phyloP scores from a whole-genome alignment of 352 stramenopile species.

The Phytophthora megakarya region DNA sequence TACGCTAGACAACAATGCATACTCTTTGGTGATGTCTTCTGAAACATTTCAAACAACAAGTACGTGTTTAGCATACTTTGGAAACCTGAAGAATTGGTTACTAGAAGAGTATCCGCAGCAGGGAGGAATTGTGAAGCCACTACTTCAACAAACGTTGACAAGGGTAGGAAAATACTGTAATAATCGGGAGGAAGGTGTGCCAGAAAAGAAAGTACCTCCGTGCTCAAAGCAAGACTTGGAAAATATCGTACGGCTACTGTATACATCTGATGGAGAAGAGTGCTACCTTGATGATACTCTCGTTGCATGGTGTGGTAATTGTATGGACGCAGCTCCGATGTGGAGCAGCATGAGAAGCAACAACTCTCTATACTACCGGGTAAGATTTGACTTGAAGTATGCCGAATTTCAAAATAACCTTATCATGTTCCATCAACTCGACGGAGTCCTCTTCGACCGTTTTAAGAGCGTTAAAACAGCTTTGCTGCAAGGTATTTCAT shows the following conservation, averaged over 20 bases:
- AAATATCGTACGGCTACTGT: slow-evolving; percentile 16
- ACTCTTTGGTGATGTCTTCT: slow-evolving; percentile 8
- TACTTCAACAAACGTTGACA: neutral
- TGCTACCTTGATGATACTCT: neutral
- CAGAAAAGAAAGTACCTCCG: slow-evolving; percentile 19
- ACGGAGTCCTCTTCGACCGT: neutral
- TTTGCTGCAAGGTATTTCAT: neutral
- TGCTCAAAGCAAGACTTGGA: slow-evolving; percentile 9
- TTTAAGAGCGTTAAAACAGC: slow-evolving; percentile 1
- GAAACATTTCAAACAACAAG: slow-evolving; percentile 4
- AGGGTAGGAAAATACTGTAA: neutral
- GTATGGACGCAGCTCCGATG: neutral
- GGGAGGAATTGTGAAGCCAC: slow-evolving; percentile 7
- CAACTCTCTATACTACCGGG: neutral
- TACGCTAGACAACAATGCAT: neutral
- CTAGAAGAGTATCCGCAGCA: slow-evolving; percentile 7
- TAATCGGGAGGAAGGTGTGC: slow-evolving; percentile 12
- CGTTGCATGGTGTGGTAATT: neutral
- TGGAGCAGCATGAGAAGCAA: neutral
- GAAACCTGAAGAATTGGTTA: slow-evolving; percentile 14
- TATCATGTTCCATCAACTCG: too few species aligned
- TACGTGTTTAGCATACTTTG: slow-evolving; percentile 9
- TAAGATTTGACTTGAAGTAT: neutral
- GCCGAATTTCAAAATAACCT: neutral
- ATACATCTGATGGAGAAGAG: slow-evolving; percentile 1